Evolutionary conservation across 352 stramenopile species (phyloP), one percentile per base, ranked within the genome.

Genomic region (Phytophthora cactorum): DNA sequence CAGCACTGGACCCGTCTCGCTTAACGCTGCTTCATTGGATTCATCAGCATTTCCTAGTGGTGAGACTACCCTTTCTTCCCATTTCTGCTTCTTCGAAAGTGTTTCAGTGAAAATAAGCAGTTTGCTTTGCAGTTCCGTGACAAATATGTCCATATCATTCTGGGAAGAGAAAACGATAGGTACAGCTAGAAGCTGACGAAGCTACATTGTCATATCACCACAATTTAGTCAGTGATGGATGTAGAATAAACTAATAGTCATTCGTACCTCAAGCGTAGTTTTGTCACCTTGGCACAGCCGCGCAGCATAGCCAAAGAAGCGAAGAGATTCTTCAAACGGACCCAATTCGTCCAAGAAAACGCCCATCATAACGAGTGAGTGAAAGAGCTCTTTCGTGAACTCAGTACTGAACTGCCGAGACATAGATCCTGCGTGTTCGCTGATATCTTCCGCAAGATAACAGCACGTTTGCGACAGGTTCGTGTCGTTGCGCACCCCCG

Each of bases 341-440:
- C 80, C 80, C 14, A 86, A 39, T 38, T 91, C 82, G 41, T 91
- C 83, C 29, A 89, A 31, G 54, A 89, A 88, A n/a, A 89, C 82
- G 22, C 80, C 78, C 77, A 91, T 86, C 32, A 82, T 63, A 22
- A 77, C 81, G 4, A 84, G 45, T 6, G 78, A 64, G 14, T 88
- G 52, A 46, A 78, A 88, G 2, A 88, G 51, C 50, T 88, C 78
- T 41, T 79, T 60, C 11, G 77, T 69, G 44, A 87, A 86, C 7
- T 45, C 22, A 41, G 71, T 87, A n/a, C 57, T 71, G 47, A 81
- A 89, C 6, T 55, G 41, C 1, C 50, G 55, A 14, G 9, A 63
- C 41, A 15, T 8, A 44, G 28, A 54, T 38, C 25, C 53, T 47
- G 47, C 38, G 29, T n/a, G 8, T 29, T 52, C 52, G 17, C 32